Base-by-base conservation (phyloP, 441 rosid genomes). In the Populus hybrid region DNA sequence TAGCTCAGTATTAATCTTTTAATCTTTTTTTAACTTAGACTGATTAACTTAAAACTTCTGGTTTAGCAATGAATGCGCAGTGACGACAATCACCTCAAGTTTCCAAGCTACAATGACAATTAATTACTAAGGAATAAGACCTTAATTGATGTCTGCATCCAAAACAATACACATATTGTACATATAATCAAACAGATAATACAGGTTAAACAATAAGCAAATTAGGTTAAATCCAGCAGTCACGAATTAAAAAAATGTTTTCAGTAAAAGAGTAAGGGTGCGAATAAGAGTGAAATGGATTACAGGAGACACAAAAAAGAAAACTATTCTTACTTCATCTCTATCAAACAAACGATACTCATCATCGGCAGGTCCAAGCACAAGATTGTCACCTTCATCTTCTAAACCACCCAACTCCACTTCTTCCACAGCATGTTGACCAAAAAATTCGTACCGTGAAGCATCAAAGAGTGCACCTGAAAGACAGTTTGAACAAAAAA, bases 291-390 rank as follows among this genome's bases (percentile, higher is more conserved):
- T 10, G 6, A 46, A 46, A 46, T 46, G 57, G 6, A 46, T 14
- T 4, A 46, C 57, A 46, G 57, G 57, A 14, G 20, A 1, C 20
- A 46, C 6, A 46, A 46, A 46, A 46, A 79, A 46, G 20, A 46
- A 46, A 14, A 14, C 20, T 12, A 14, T 12, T 28, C 70, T 82
- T 74, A 94, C 98, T 87, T 91, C 96, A 68, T 84, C 90, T 81
- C 78, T 90, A 73, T 91, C 93, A 83, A 94, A 94, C 87, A 94
- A 85, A 81, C 85, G 97, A 80, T 92, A 94, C 85, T 88, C 97
- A 69, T 92, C 97, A 75, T 88, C 92, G 57, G 80, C 79, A 74
- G 91, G 85, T 57, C 95, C 95, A 84, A 87, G 92, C 69, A 84
- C 88, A 32, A 88, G 84, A 81, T 81, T 36, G 34, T 70, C 79